Conservation (phyloP, 306 rosid genomes). For the Cicer chorassanicum region DNA sequence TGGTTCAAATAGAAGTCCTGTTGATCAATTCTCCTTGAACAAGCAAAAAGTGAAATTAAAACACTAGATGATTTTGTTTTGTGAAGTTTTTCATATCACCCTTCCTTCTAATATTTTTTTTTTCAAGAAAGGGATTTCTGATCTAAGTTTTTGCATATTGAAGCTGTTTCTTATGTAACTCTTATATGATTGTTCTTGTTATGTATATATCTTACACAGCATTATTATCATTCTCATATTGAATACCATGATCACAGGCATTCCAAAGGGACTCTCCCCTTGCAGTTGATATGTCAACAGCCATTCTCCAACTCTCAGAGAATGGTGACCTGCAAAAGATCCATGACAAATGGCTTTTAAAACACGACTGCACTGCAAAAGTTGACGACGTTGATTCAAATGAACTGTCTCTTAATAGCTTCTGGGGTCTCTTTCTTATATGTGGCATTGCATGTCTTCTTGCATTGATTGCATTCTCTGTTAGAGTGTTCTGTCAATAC, state of each 20-base stretch:
- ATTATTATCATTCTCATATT: constrained; percentile 26
- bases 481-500: constrained; percentile 62
- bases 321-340: constrained; percentile 94
- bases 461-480: constrained; percentile 62
- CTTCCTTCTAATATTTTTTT: no score
- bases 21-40: no score
- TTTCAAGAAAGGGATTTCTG: background rate
- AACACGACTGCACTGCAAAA: constrained; percentile 52
- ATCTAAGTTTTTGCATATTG: constrained; percentile 1
- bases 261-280: constrained; percentile 97
- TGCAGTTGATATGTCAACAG: constrained; percentile 88
- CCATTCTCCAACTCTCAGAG: constrained; percentile 98
- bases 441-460: constrained; percentile 70
- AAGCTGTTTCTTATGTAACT: constrained; percentile 1
- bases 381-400: constrained; percentile 46
- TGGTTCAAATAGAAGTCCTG: background rate
- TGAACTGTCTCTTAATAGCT: constrained; percentile 71
- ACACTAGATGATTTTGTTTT: no score
- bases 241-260: constrained; percentile 62
- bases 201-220: background rate
- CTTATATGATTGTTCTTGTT: constrained; percentile 5
- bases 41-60: no score
- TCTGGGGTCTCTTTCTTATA: constrained; percentile 92
- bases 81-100: no score
- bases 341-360: constrained; percentile 83